Percentiles rank a stretch among this genome's conserved stretches.
These are phyloP conservation scores for Isatis lusitanica DNA, from an alignment of 441 rosid species.

Conservation along the genomic window DNA sequence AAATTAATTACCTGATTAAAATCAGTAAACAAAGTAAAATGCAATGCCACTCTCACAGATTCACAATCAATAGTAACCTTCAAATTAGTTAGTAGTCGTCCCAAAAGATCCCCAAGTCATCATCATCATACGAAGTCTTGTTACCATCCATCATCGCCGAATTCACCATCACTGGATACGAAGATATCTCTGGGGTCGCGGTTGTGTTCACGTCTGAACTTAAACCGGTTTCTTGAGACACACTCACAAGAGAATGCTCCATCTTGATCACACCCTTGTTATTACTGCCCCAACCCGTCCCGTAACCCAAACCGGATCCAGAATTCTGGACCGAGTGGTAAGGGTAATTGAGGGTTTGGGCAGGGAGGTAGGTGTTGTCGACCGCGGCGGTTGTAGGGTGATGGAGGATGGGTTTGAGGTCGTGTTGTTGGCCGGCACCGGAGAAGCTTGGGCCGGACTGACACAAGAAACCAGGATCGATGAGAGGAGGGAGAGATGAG, in stretches of 20 bases:
- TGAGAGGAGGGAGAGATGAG: conserved; percentile 74
- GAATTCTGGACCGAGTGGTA: conserved; percentile 36
- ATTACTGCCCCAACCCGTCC: conserved; percentile 21
- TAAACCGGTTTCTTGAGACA: conserved; percentile 84
- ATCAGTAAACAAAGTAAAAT: conserved; percentile 21
- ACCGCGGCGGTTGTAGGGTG: conserved; percentile 28
- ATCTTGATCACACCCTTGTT: conserved; percentile 45
- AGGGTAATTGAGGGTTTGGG: conserved; percentile 33
- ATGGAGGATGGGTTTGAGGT: conserved; percentile 33
- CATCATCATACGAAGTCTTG: conserved; percentile 43
- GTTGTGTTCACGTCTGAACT: conserved; percentile 75
- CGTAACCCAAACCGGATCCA: conserved; percentile 4
- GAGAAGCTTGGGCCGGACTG: conserved; percentile 45
- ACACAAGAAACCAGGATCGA: conserved; percentile 48
- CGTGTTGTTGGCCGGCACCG: conserved; percentile 31
- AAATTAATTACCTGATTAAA: conserved; percentile 2
- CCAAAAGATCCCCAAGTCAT: conserved; percentile 55
- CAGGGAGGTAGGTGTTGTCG: conserved; percentile 37
- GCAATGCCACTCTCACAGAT: conserved; percentile 19
- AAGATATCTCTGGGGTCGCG: conserved; percentile 56
- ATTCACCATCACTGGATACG: conserved; percentile 45
- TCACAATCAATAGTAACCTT: conserved; percentile 22
- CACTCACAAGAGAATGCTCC: conserved; percentile 70
- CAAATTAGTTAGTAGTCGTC: conserved; percentile 37
- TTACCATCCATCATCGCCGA: conserved; percentile 30